A percentile compares a stretch with the other conserved stretches of the same genome.
Evolutionary conservation across 208 protist species (phyloP).

Genomic region (Naegleria fowleri): DNA sequence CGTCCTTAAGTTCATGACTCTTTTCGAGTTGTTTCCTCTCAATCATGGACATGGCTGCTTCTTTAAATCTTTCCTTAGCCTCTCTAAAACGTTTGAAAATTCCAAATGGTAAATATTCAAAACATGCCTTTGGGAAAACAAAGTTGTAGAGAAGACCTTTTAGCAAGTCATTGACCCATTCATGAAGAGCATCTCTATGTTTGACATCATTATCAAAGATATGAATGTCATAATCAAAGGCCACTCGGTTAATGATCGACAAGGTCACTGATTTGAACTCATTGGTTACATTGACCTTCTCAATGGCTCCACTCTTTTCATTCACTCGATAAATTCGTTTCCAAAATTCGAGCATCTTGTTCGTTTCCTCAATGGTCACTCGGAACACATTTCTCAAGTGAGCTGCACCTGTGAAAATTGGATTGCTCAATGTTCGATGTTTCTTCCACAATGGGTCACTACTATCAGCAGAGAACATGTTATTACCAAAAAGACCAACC

Average conservation of each 20-base stretch:
- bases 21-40: not conserved
- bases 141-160: not conserved
- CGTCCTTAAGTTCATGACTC: not conserved
- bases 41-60: not conserved
- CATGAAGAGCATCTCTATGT: not conserved
- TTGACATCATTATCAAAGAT: not conserved
- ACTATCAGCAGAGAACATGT: not conserved
- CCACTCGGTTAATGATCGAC: not conserved
- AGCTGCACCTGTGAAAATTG: not conserved
- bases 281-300: not conserved
- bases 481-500: not conserved
- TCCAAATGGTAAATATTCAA: not conserved
- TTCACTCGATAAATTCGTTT: not conserved
- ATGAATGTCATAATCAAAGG: not conserved
- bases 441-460: not conserved
- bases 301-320: not conserved
- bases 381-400: not conserved
- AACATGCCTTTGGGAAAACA: not conserved
- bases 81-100: not conserved
- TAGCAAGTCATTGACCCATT: not conserved
- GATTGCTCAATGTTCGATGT: not conserved
- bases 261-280: not conserved
- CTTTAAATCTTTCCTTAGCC: not conserved
- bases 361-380: not conserved
- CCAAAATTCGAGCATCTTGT: not conserved